Evolutionary conservation across 2,329 filamentous ascomycete species (phyloP), one percentile per base, ranked within the genome.

Genomic region (Pyrenochaeta sp.): DNA sequence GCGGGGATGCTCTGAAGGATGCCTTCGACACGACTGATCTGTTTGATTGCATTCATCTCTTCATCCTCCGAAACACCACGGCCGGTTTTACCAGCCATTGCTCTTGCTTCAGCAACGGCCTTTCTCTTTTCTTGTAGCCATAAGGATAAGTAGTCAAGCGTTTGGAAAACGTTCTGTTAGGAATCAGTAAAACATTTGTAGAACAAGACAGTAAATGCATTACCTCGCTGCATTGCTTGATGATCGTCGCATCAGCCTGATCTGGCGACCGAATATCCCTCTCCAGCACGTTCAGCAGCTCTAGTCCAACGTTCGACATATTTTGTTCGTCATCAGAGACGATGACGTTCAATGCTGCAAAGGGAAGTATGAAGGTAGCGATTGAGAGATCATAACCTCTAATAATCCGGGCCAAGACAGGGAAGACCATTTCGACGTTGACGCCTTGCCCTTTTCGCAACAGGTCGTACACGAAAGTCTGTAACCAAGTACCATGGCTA

Each of bases 101-200:
- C 64, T 36, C 79, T 73, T 13, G 73, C 76, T 15, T 80, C 78
- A 5, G 74, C 68, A 1, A 83, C 66, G 5, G 55, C 72, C 60
- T 75, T 85, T 83, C 75, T 87, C 86, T 92, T 96, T 52, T 90
- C 87, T 68, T 97, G 92, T 25, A 96, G 81, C 93, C 94, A 99
- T 63, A 90, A 86, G 72, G 92, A 93, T 59, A 94, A 86, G 75
- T 99, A 98, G 75, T 99, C 96, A 0, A 99, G 84, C 3, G 96
- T 87, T 46, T 90, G 87, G 75, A 99, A 99, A 1, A 97, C 89
- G 55, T 91, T 92, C 91, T 95, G 55, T 24, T 34, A 50, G 15
- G 2, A n/a, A 54, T 78, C 37, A 78, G 70, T 32, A 66, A 28
- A 15, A n/a, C 5, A 24, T 2, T 19, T 25, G 13, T 10, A 3